Evolutionary conservation across 257 asterid genomes (phyloP).

Genomic region (Coffea canephora): DNA sequence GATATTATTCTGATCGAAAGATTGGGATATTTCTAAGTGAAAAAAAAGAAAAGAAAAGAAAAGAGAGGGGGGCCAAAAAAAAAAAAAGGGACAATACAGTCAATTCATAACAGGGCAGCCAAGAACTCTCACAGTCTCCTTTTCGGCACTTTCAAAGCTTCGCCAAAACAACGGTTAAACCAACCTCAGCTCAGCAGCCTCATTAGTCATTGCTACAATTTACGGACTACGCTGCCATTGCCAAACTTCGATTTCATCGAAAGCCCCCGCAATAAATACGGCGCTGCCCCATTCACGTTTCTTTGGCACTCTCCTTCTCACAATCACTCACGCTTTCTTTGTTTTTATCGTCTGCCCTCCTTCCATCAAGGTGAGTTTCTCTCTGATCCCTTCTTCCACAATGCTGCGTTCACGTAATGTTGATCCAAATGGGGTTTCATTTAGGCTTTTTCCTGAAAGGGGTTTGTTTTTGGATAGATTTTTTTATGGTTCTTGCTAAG

Average conservation of each 20-base stretch:
- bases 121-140: slow-evolving; percentile 13
- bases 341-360: background rate
- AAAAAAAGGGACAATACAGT: slow-evolving; percentile 18
- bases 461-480: background rate
- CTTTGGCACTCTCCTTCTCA: slow-evolving; percentile 6
- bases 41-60: too few relatives aligned
- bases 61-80: background rate
- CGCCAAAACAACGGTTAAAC: slow-evolving; percentile 35
- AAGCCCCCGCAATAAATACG: slow-evolving; percentile 19
- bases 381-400: background rate
- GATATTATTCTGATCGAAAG: too few relatives aligned
- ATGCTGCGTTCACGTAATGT: background rate
- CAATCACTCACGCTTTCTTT: background rate
- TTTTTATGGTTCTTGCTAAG: slow-evolving; percentile 1
- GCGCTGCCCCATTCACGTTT: background rate
- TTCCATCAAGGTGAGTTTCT: slow-evolving; percentile 9
- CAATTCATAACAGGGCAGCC: background rate
- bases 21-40: too few relatives aligned
- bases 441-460: background rate
- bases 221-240: slow-evolving; percentile 6
- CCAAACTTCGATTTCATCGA: slow-evolving; percentile 67
- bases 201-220: background rate
- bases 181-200: slow-evolving; percentile 4
- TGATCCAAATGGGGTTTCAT: slow-evolving; percentile 1
- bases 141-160: slow-evolving; percentile 67